Evolutionary conservation across 805 yeast species (phyloP).

Genomic region (Starmerella geochares): DNA sequence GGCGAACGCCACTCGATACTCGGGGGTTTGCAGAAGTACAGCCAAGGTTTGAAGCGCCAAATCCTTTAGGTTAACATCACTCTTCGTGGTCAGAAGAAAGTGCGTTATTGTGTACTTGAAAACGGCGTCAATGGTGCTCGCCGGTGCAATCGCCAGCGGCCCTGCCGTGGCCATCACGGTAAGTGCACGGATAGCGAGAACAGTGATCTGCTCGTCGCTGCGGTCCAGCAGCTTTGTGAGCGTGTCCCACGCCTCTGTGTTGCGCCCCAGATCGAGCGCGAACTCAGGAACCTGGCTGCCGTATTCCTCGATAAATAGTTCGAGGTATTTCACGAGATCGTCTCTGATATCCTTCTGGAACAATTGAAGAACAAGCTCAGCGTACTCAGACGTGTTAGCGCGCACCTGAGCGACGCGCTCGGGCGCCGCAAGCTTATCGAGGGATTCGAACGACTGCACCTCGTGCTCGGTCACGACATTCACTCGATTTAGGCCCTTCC

Average conservation of each 20-base stretch:
- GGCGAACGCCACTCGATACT: constrained; percentile 47
- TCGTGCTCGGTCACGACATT: constrained; percentile 56
- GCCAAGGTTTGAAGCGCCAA: constrained; percentile 56
- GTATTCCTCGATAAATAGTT: constrained; percentile 54
- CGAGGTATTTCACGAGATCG: constrained; percentile 55
- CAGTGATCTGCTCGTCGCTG: constrained; percentile 48
- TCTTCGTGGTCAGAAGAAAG: constrained; percentile 29
- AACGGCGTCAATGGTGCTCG: constrained; percentile 32
- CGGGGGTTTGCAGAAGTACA: constrained; percentile 46
- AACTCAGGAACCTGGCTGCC: constrained; percentile 27
- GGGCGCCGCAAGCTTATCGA: constrained; percentile 38
- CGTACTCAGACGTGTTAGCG: constrained; percentile 41
- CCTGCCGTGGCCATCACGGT: constrained; percentile 10
- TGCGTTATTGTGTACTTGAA: constrained; percentile 28
- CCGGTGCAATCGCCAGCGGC: constrained; percentile 29
- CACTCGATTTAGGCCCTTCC: constrained; percentile 83
- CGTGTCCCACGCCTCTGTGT: constrained; percentile 39
- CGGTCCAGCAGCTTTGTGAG: constrained; percentile 38
- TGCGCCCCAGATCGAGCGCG: constrained; percentile 35
- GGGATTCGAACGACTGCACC: constrained; percentile 48
- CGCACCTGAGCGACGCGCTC: constrained; percentile 29
- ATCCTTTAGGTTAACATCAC: constrained; percentile 45
- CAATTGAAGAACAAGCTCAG: constrained; percentile 45
- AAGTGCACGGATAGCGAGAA: constrained; percentile 34
- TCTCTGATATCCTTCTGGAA: constrained; percentile 46